Base-by-base conservation (phyloP, 2,329 filamentous ascomycete genomes). In the Beauveria sp. region DNA sequence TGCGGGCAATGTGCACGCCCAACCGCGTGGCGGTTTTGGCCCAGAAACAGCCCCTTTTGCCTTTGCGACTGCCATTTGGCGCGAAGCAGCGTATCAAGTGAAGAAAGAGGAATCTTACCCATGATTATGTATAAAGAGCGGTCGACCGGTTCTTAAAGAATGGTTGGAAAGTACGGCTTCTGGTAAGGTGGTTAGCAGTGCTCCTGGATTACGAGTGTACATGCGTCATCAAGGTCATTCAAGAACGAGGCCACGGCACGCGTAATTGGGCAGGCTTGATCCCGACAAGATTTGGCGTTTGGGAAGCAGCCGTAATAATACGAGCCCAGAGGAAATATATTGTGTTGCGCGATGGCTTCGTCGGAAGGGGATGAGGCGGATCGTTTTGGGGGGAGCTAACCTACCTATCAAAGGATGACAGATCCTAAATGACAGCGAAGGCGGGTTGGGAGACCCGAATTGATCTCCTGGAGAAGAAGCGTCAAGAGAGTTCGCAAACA, bases 71-170 rank as follows among this genome's bases (percentile, higher is more conserved):
- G 62, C 57, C 55, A 52, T 62, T 66, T 67, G 68, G 66, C 64
- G 56, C 59, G 58, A 61, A 60, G 59, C 63, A 62, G 59, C 8
- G 30, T 41, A 28, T 40, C 63, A 44, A 65, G 57, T 51, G 61
- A 63, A 66, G 68, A 59, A 73, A 69, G 67, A 68, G 61, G 61
- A 59, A 65, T 70, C 74, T 76, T 76, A 76, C 74, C 74, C 74
- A 76, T 76, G 71, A 69, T 69, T 68, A 74, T 72, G 64, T 73
- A 70, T 72, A 72, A 74, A 70, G 71, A 73, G 67, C 71, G 70
- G 65, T 70, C 72, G 70, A 65, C 66, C 66, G 68, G 64, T 62
- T 51, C 63, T 65, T 67, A 65, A 66, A 63, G 66, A 61, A 64
- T 63, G 59, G 64, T 64, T 66, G 66, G 70, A 71, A 74, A 68